phyloP scores from a whole-genome alignment of 805 yeast genomes.

The Candida hungchunana region DNA sequence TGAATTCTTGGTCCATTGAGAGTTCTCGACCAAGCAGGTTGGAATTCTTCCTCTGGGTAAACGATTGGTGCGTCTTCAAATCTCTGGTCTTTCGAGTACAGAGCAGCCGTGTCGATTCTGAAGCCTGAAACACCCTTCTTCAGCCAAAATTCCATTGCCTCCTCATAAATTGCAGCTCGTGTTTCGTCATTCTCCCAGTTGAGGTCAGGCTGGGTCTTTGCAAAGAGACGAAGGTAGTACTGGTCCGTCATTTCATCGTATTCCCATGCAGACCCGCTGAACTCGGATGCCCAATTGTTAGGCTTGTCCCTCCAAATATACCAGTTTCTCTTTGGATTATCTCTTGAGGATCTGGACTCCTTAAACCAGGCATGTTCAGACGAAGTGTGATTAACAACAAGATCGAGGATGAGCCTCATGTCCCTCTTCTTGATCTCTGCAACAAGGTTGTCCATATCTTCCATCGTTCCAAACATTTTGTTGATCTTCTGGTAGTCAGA shows the following conservation, averaged over 20 bases:
- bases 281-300: constrained; percentile 51
- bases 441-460: constrained; percentile 47
- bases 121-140: constrained; percentile 56
- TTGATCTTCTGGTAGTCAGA: constrained; percentile 49
- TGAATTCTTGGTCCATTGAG: constrained; percentile 53
- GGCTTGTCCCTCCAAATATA: constrained; percentile 54
- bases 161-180: constrained; percentile 36
- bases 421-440: constrained; percentile 44
- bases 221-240: constrained; percentile 51
- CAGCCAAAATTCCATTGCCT: constrained; percentile 50
- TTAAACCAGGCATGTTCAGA: constrained; percentile 54
- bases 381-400: constrained; percentile 57
- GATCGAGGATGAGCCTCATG: constrained; percentile 48
- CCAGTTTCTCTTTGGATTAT: constrained; percentile 57
- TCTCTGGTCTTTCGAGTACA: constrained; percentile 44
- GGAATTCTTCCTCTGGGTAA: constrained; percentile 37
- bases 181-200: constrained; percentile 50
- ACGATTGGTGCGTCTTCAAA: constrained; percentile 47
- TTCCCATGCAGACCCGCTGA: constrained; percentile 54
- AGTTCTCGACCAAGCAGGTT: constrained; percentile 32
- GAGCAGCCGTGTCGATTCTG: constrained; percentile 52
- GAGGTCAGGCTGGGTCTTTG: constrained; percentile 52
- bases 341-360: constrained; percentile 47
- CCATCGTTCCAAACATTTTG: constrained; percentile 49
- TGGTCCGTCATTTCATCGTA: constrained; percentile 51